Conservation (phyloP, 116 monocot genomes). For the Iris pallida region DNA sequence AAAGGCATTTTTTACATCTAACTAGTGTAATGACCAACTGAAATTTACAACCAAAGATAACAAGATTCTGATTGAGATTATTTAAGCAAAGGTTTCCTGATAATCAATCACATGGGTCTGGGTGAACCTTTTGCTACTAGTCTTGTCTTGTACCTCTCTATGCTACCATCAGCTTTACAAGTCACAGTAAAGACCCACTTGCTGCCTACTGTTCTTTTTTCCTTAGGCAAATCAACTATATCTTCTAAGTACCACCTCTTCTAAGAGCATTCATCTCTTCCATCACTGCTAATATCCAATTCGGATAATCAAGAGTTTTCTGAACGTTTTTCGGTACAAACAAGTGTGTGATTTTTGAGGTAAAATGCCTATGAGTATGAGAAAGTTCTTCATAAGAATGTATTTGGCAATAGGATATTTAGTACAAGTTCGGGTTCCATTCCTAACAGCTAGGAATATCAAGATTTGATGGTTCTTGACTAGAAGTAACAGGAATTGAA, state of each 20-base stretch:
- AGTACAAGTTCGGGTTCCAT: too few species aligned
- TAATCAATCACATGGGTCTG: background rate
- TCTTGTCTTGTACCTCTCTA: background rate
- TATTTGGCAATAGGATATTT: too few species aligned
- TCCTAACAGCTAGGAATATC: too few species aligned
- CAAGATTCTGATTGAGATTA: background rate
- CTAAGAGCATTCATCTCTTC: background rate
- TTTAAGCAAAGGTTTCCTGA: background rate
- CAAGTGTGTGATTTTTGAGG: too few species aligned
- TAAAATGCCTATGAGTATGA: too few species aligned
- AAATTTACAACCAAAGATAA: background rate
- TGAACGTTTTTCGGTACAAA: too few species aligned
- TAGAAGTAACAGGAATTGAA: too few species aligned
- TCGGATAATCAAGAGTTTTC: too few species aligned
- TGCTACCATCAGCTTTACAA: background rate
- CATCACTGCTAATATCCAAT: too few species aligned
- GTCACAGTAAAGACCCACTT: background rate
- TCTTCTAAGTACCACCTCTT: background rate
- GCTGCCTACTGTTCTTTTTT: background rate
- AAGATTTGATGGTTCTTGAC: too few species aligned
- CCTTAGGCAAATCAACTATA: background rate
- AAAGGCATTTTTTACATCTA: background rate
- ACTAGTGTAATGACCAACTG: background rate
- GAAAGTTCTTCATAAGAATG: too few species aligned
- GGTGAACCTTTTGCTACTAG: background rate